Evolutionary conservation across 257 asterid genomes (phyloP).

Genomic region (Catharanthus roseus): DNA sequence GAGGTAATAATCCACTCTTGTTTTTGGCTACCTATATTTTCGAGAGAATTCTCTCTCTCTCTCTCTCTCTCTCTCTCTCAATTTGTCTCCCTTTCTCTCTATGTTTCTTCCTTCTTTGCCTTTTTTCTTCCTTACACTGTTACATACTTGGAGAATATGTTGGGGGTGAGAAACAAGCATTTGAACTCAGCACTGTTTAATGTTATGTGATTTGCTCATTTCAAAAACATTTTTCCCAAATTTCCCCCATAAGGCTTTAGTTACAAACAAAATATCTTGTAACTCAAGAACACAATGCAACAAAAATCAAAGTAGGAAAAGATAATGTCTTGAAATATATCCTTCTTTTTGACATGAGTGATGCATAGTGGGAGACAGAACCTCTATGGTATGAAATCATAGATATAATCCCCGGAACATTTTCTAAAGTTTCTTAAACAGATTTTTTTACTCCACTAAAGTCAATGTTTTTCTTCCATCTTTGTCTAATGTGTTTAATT

Average conservation of each 20-base stretch:
- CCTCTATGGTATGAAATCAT: no score
- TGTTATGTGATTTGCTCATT: neutral
- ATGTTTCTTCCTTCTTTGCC: neutral
- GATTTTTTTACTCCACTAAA: no score
- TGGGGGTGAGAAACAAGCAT: neutral
- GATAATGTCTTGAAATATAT: neutral
- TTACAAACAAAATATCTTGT: no score
- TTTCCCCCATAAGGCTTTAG: no score
- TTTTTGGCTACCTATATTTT: neutral
- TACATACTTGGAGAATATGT: neutral
- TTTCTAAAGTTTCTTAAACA: no score
- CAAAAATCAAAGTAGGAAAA: neutral
- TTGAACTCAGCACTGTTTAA: neutral
- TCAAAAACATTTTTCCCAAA: no score
- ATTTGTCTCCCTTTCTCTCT: neutral
- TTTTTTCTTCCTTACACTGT: neutral
- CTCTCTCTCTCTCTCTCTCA: neutral
- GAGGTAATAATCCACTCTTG: slow-evolving; percentile 41
- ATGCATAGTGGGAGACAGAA: neutral
- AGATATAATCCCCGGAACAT: no score
- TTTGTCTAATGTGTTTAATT: neutral
- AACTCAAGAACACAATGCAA: slow-evolving; percentile 3
- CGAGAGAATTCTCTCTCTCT: neutral
- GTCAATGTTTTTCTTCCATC: no score
- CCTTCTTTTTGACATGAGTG: neutral